phyloP scores from a whole-genome alignment of 2,329 filamentous ascomycete species.

The Xylaria sp. region DNA sequence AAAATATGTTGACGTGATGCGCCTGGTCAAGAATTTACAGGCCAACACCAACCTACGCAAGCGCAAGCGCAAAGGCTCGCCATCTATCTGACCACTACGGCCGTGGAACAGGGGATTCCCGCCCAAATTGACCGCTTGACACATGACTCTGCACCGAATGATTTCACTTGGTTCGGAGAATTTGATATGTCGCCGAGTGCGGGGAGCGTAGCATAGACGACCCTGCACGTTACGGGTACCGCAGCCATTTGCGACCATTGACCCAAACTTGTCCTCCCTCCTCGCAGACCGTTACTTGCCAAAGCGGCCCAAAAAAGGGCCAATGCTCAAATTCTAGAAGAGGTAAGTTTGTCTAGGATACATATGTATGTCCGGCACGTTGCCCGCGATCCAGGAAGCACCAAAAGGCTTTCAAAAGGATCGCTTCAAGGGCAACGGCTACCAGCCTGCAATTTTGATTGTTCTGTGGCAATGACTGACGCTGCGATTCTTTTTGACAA shows the following conservation, averaged over 20 bases:
- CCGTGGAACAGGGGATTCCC: not conserved
- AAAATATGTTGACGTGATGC: not conserved
- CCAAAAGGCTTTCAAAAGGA: conserved; percentile 35
- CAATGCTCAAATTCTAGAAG: not conserved
- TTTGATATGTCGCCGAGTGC: conserved; percentile 3
- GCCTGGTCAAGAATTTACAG: not conserved
- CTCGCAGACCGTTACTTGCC: not conserved
- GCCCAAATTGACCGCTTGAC: not conserved
- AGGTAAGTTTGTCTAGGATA: conserved; percentile 20
- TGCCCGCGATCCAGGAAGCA: conserved; percentile 43
- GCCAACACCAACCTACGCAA: not conserved
- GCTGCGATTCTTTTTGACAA: conserved; percentile 61
- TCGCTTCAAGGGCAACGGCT: conserved; percentile 33
- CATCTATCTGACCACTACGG: not conserved
- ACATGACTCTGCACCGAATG: not conserved
- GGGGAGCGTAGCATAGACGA: not conserved
- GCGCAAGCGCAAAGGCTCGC: not conserved
- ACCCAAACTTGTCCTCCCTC: not conserved
- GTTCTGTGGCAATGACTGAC: conserved; percentile 80
- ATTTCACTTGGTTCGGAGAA: not conserved
- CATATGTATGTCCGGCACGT: conserved; percentile 60
- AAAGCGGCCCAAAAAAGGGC: not conserved
- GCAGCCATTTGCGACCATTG: not conserved
- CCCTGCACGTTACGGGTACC: not conserved
- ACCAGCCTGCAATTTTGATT: conserved; percentile 65